Evolutionary conservation across 2,329 filamentous ascomycete species (phyloP).

Genomic region (Aspergillus tamarii): DNA sequence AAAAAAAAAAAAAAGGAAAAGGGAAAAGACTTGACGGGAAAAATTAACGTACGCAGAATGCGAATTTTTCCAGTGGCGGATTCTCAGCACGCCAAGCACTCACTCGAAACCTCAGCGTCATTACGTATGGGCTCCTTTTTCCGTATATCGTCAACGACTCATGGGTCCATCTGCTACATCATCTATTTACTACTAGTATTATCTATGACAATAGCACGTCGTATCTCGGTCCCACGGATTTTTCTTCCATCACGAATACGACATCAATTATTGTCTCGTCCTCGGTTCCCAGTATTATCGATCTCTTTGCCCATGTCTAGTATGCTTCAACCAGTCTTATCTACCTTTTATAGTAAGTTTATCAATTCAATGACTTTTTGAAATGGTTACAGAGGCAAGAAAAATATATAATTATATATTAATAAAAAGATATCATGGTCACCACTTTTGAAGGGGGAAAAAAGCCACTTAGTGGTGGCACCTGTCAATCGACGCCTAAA

Average conservation of each 20-base stretch:
- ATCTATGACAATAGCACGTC: background rate
- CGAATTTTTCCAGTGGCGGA: conserved; percentile 1
- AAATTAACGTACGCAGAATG: background rate
- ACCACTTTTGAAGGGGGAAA: background rate
- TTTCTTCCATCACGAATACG: background rate
- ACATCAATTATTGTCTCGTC: background rate
- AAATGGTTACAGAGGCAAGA: background rate
- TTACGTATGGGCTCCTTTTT: conserved; percentile 3
- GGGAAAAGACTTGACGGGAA: background rate
- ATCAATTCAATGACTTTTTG: background rate
- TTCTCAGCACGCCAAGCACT: background rate
- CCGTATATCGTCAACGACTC: background rate
- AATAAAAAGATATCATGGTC: no score
- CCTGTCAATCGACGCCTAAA: conserved; percentile 10
- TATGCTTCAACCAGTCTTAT: background rate
- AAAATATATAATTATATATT: background rate
- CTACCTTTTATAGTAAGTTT: background rate
- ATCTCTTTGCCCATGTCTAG: background rate
- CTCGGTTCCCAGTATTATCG: background rate
- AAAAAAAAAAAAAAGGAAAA: background rate
- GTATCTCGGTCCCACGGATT: background rate
- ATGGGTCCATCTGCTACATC: conserved; percentile 3
- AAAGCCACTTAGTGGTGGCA: background rate
- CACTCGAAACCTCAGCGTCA: background rate
- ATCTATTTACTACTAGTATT: background rate